A percentile compares a stretch with the other conserved stretches of the same genome.
phyloP scores from a whole-genome alignment of 257 asterid genomes.

The Fraxinus quadrangulata region DNA sequence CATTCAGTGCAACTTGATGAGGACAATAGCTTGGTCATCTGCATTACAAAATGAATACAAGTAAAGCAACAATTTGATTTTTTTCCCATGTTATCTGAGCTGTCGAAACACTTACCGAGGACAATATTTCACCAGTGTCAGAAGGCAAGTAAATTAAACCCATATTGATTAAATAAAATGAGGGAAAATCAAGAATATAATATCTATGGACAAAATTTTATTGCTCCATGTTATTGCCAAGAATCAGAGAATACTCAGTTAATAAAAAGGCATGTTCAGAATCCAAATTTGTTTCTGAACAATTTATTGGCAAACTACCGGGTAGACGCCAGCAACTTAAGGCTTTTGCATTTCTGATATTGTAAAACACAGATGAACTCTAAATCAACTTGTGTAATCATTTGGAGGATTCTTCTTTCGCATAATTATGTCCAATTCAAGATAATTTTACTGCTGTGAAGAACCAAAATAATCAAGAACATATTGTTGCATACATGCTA shows the following conservation, averaged over 20 bases:
- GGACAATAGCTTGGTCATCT: not conserved
- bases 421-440: not conserved
- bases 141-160: not conserved
- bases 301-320: slow-evolving; percentile 5
- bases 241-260: not conserved
- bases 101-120: not conserved
- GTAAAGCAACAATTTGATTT: not conserved
- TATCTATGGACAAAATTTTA: not conserved
- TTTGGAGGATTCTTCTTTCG: not conserved
- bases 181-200: not conserved
- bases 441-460: slow-evolving; percentile 1
- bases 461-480: not conserved
- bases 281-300: slow-evolving; percentile 13
- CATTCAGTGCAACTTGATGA: not conserved
- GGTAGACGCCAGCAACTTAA: not conserved
- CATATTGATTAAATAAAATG: not conserved
- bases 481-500: not conserved
- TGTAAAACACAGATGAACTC: not conserved
- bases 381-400: slow-evolving; percentile 9
- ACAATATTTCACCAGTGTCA: not conserved
- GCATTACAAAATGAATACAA: not conserved
- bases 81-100: not conserved
- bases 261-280: not conserved
- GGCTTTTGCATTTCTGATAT: not conserved
- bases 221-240: not conserved